phyloP scores from a whole-genome alignment of 768 basidiomycete species.

The Suillus alpinus region DNA sequence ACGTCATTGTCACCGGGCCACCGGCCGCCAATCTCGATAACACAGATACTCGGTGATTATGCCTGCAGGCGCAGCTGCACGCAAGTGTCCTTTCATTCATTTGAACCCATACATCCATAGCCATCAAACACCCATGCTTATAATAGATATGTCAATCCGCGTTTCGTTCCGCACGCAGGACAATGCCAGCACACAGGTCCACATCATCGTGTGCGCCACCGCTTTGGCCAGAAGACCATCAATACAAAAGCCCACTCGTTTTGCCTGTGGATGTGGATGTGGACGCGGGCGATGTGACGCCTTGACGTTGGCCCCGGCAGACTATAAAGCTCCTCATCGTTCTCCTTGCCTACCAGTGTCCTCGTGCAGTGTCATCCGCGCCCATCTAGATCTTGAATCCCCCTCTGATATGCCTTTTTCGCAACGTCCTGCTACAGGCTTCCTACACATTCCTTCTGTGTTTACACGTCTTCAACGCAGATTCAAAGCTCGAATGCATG shows the following conservation, averaged over 20 bases:
- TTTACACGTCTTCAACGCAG: neutral
- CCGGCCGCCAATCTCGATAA: neutral
- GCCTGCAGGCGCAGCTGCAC: constrained; percentile 3
- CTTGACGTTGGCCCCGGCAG: neutral
- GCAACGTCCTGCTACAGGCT: neutral
- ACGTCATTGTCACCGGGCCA: neutral
- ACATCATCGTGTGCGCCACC: neutral
- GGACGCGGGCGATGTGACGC: neutral
- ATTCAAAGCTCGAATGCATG: neutral
- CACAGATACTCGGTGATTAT: neutral
- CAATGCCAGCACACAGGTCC: constrained; percentile 3
- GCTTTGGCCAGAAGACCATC: neutral
- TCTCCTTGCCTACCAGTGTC: neutral
- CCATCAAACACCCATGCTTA: neutral
- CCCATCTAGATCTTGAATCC: neutral
- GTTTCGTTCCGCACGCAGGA: neutral
- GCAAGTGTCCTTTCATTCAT: neutral
- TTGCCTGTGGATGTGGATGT: neutral
- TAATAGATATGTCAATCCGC: neutral
- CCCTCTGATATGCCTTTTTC: neutral
- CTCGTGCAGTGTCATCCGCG: neutral
- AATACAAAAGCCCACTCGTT: neutral
- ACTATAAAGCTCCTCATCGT: constrained; percentile 1
- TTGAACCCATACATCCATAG: neutral
- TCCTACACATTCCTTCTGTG: neutral